Evolutionary conservation across 2,329 filamentous ascomycete species (phyloP).

Genomic region (Neocucurbitaria cava): DNA sequence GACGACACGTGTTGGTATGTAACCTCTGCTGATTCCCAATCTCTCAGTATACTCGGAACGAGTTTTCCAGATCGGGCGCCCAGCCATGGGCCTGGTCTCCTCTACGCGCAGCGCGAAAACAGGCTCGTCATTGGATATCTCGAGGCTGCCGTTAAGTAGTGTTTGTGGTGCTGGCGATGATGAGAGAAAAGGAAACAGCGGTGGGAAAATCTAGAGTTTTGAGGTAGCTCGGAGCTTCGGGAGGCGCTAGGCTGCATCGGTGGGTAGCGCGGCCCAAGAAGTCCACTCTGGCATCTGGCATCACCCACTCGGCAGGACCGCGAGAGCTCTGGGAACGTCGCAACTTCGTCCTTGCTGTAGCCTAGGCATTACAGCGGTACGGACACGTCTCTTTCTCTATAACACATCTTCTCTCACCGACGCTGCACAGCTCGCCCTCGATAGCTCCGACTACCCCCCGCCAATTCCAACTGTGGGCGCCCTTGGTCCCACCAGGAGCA

Average conservation of each 20-base stretch:
- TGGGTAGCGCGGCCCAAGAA: conserved; percentile 20
- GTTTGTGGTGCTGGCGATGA: conserved; percentile 63
- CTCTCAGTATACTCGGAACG: conserved; percentile 68
- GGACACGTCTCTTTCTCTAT: conserved; percentile 22
- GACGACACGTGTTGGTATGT: conserved; percentile 52
- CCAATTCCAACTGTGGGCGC: conserved; percentile 41
- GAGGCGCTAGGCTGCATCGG: conserved; percentile 28
- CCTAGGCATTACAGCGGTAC: conserved; percentile 14
- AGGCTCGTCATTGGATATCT: conserved; percentile 58
- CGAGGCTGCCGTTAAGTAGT: conserved; percentile 67
- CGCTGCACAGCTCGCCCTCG: conserved; percentile 11
- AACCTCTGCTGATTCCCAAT: conserved; percentile 77
- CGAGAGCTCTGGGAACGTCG: conserved; percentile 35
- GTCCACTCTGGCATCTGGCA: conserved; percentile 46
- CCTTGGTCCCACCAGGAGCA: conserved; percentile 27
- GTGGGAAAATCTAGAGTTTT: conserved; percentile 44
- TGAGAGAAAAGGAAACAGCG: conserved; percentile 53
- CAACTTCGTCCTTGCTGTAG: conserved; percentile 14
- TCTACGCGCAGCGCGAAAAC: conserved; percentile 77
- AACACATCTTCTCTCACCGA: conserved; percentile 2
- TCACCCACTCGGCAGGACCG: conserved; percentile 27
- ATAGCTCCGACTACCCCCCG: conserved; percentile 28
- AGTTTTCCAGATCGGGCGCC: conserved; percentile 73
- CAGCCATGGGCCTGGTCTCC: conserved; percentile 69
- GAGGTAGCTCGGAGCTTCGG: conserved; percentile 25